Percentiles rank a stretch among this genome's conserved stretches.
Evolutionary conservation across 176 grass and related monocot species (phyloP).

Genomic region (Eleusine indica): DNA sequence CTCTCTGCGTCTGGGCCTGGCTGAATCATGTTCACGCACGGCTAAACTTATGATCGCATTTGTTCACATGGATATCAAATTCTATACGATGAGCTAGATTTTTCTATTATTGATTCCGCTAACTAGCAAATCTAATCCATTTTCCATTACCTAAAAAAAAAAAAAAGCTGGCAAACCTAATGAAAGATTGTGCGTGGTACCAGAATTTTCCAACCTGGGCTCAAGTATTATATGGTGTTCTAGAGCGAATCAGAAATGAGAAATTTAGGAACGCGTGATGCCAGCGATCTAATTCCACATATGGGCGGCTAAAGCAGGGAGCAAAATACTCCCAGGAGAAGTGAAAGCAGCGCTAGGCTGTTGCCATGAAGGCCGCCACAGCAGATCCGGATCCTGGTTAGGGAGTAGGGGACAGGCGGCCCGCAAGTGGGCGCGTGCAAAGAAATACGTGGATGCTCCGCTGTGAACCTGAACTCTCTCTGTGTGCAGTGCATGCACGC

Average conservation of each 20-base stretch:
- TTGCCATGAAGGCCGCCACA: background rate
- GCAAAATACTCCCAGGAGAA: background rate
- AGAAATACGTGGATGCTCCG: slow-evolving; percentile 18
- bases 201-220: background rate
- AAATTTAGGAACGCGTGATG: background rate
- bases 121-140: too few relatives aligned
- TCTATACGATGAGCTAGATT: background rate
- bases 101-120: too few relatives aligned
- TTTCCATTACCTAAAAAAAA: too few relatives aligned
- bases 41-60: too few relatives aligned
- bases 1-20: background rate
- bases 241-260: background rate
- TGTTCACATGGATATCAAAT: background rate
- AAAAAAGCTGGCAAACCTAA: background rate
- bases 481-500: slow-evolving; percentile 26
- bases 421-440: slow-evolving; percentile 38
- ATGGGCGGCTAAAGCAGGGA: background rate
- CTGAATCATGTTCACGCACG: background rate
- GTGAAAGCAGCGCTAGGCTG: background rate
- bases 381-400: slow-evolving; percentile 37
- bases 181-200: background rate
- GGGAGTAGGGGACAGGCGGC: slow-evolving; percentile 37
- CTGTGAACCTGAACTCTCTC: background rate
- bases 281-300: background rate
- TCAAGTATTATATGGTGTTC: background rate